Conservation (phyloP, 2,329 filamentous ascomycete species). For the Gremmenia infestans region DNA sequence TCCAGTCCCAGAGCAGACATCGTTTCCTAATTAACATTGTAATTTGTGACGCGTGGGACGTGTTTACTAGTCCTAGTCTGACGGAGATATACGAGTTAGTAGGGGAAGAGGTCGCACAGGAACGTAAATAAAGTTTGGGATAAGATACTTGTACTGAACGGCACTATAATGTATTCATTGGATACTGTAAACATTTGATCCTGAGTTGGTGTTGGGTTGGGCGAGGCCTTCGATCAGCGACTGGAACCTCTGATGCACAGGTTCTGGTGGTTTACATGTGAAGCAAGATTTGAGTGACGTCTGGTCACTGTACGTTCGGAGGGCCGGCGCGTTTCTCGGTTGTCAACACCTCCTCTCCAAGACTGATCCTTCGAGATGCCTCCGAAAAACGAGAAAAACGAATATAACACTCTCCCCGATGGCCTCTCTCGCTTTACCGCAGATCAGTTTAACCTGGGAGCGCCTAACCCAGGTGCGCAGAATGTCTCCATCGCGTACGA, state of each 20-base stretch:
- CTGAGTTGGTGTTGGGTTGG: too few species aligned
- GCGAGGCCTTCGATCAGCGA: too few species aligned
- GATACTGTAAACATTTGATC: too few species aligned
- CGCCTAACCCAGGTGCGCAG: not conserved
- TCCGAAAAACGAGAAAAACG: constrained; percentile 1
- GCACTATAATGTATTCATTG: too few species aligned
- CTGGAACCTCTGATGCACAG: too few species aligned
- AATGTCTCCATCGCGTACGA: not conserved
- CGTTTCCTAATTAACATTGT: constrained; percentile 30
- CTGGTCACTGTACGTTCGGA: too few species aligned
- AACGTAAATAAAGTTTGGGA: too few species aligned
- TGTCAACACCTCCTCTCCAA: not conserved
- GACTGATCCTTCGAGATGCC: not conserved
- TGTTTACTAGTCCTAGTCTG: not conserved
- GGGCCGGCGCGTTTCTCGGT: not conserved
- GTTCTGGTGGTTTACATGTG: too few species aligned
- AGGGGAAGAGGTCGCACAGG: too few species aligned
- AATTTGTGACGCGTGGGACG: not conserved
- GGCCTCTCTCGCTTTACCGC: not conserved
- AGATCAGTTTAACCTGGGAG: not conserved
- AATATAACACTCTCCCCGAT: not conserved
- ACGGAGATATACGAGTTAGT: not conserved
- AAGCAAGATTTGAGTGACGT: too few species aligned
- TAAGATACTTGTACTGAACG: too few species aligned
- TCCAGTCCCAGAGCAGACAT: constrained; percentile 41